These are phyloP conservation scores for Scedosporium aurantiacum DNA, from an alignment of 2,329 filamentous ascomycete genomes.

Conservation along the genomic window DNA sequence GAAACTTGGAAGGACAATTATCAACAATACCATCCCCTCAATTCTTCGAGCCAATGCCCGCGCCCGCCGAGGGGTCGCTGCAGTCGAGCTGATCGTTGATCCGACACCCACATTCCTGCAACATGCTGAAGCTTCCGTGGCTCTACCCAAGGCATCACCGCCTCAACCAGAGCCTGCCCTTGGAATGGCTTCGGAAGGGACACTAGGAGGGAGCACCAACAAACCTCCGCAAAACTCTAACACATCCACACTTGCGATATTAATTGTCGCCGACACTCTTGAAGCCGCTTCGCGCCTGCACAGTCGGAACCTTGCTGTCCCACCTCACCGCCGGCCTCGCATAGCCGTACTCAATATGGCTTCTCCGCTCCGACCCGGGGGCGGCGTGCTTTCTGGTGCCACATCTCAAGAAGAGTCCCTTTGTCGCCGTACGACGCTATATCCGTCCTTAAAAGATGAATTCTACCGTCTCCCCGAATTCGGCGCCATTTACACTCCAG, in stretches of 20 bases:
- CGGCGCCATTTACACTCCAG: slow-evolving; percentile 43
- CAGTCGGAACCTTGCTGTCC: neutral
- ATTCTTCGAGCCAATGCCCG: slow-evolving; percentile 41
- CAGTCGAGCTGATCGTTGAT: slow-evolving; percentile 34
- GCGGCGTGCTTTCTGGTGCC: slow-evolving; percentile 48
- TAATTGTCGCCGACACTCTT: slow-evolving; percentile 42
- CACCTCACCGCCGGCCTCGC: slow-evolving; percentile 14
- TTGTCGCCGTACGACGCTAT: slow-evolving; percentile 48
- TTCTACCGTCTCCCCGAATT: slow-evolving; percentile 51
- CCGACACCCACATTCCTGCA: slow-evolving; percentile 11
- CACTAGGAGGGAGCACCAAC: neutral
- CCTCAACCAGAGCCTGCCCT: too few species aligned
- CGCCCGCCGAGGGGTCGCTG: slow-evolving; percentile 42
- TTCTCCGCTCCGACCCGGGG: slow-evolving; percentile 48
- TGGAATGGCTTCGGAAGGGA: too few species aligned
- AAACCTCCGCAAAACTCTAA: neutral
- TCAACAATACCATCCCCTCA: slow-evolving; percentile 49
- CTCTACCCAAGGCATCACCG: too few species aligned
- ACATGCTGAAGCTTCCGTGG: too few species aligned
- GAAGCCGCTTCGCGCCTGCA: slow-evolving; percentile 32
- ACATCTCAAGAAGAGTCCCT: slow-evolving; percentile 51
- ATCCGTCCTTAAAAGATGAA: slow-evolving; percentile 44
- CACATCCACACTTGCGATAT: slow-evolving; percentile 24
- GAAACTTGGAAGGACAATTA: slow-evolving; percentile 43
- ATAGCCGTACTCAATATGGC: slow-evolving; percentile 54